Evolutionary conservation across 169 alveolate species (phyloP).

Genomic region (Eimeria acervulina): DNA sequence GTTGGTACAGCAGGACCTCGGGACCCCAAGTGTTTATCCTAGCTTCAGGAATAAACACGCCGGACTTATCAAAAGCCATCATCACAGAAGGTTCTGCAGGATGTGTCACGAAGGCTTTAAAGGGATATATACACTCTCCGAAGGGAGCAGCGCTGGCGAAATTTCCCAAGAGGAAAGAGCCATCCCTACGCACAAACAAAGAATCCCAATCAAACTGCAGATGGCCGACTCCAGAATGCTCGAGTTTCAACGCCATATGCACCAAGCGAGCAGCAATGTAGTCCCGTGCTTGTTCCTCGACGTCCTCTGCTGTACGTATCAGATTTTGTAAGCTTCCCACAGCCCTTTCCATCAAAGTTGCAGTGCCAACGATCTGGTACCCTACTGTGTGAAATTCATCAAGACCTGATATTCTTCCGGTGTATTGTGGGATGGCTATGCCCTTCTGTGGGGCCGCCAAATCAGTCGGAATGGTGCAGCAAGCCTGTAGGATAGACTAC

Average conservation of each 20-base stretch:
- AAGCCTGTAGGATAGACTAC: background rate
- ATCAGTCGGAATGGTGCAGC: background rate
- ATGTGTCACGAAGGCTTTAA: background rate
- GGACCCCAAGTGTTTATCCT: background rate
- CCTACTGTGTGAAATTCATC: background rate
- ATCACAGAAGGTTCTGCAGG: background rate
- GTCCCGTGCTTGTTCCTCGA: background rate
- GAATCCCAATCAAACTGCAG: background rate
- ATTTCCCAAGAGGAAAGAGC: constrained; percentile 34
- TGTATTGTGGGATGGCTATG: background rate
- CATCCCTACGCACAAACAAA: background rate
- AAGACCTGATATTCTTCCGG: background rate
- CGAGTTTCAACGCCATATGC: background rate
- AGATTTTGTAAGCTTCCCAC: background rate
- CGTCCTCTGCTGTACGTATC: background rate
- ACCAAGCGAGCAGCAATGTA: constrained; percentile 6
- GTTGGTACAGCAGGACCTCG: background rate
- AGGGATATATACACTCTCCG: background rate
- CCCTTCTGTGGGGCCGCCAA: constrained; percentile 22
- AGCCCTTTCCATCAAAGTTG: background rate
- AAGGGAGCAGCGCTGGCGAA: background rate
- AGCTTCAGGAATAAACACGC: background rate
- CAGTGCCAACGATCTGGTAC: background rate
- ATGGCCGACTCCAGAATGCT: background rate
- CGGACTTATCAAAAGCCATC: background rate